These are phyloP conservation scores for Diaporthe capsici DNA, from an alignment of 2,329 filamentous ascomycete species.

Conservation along the genomic window DNA sequence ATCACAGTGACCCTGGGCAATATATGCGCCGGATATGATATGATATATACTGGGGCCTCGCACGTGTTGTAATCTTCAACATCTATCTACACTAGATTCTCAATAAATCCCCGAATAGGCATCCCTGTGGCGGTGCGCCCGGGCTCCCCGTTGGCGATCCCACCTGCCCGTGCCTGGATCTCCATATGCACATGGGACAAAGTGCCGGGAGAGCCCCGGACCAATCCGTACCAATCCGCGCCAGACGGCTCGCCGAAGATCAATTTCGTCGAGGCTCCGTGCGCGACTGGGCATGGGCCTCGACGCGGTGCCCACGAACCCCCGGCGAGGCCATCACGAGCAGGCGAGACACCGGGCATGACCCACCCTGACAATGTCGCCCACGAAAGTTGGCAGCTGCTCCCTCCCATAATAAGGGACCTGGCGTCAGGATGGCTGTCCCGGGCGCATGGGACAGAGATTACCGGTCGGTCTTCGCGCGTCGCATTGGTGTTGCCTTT, in stretches of 20 bases:
- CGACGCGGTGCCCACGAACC: background rate
- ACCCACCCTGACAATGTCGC: slow-evolving; percentile 26
- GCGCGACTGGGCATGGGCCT: slow-evolving; percentile 28
- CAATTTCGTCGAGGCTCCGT: slow-evolving; percentile 22
- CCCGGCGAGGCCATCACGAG: slow-evolving; percentile 27
- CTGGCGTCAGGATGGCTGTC: background rate
- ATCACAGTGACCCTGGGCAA: slow-evolving; percentile 16
- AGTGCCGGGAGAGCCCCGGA: slow-evolving; percentile 16
- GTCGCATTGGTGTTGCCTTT: background rate
- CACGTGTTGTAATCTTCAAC: slow-evolving; percentile 18
- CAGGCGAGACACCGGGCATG: background rate
- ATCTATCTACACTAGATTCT: background rate
- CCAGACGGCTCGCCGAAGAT: background rate
- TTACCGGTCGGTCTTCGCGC: slow-evolving; percentile 1
- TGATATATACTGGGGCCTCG: background rate
- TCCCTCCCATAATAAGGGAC: background rate
- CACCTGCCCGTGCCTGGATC: slow-evolving; percentile 3
- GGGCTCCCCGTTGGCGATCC: slow-evolving; percentile 27
- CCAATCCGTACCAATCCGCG: slow-evolving; percentile 19
- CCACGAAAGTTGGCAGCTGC: slow-evolving; percentile 13
- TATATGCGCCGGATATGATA: background rate
- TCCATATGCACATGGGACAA: background rate
- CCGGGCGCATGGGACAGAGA: background rate
- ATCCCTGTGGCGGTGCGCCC: slow-evolving; percentile 22
- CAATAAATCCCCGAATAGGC: background rate